phyloP scores from a whole-genome alignment of 805 yeast species.

The Brettanomyces bruxellensis region DNA sequence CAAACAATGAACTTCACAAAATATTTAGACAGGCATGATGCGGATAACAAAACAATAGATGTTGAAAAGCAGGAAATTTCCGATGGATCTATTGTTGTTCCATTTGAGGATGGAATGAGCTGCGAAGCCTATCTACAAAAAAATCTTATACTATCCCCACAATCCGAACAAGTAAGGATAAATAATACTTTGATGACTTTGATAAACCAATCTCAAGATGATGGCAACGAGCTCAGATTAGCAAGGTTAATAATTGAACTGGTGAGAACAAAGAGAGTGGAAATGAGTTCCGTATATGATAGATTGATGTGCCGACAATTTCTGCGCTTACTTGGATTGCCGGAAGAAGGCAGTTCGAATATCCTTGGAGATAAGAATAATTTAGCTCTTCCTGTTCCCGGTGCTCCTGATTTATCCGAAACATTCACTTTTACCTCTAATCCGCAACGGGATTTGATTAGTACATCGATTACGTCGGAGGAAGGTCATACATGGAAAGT shows the following conservation, averaged over 20 bases:
- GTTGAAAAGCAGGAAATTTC: no score
- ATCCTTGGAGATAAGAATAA: not conserved
- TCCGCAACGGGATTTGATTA: not conserved
- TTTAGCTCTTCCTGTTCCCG: slow-evolving; percentile 3
- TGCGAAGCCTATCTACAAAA: not conserved
- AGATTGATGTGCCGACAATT: slow-evolving; percentile 2
- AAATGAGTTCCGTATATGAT: not conserved
- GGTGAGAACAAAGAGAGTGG: not conserved
- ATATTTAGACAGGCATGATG: no score
- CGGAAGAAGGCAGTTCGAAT: not conserved
- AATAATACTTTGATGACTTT: not conserved
- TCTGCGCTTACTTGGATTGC: not conserved
- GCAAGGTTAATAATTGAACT: slow-evolving; percentile 7
- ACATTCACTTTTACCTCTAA: slow-evolving; percentile 3
- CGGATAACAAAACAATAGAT: no score
- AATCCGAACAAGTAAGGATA: not conserved
- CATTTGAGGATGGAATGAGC: not conserved
- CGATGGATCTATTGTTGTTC: not conserved
- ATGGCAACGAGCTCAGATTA: not conserved
- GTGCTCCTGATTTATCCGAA: slow-evolving; percentile 1
- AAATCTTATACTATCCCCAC: slow-evolving; percentile 1
- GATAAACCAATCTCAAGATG: not conserved
- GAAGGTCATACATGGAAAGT: slow-evolving; percentile 12
- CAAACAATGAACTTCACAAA: not conserved
- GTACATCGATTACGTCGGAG: slow-evolving; percentile 1